A percentile compares a stretch with the other conserved stretches of the same genome.
Conservation (phyloP, 139 green algal species). For the Astrephomene gubernaculifera region DNA sequence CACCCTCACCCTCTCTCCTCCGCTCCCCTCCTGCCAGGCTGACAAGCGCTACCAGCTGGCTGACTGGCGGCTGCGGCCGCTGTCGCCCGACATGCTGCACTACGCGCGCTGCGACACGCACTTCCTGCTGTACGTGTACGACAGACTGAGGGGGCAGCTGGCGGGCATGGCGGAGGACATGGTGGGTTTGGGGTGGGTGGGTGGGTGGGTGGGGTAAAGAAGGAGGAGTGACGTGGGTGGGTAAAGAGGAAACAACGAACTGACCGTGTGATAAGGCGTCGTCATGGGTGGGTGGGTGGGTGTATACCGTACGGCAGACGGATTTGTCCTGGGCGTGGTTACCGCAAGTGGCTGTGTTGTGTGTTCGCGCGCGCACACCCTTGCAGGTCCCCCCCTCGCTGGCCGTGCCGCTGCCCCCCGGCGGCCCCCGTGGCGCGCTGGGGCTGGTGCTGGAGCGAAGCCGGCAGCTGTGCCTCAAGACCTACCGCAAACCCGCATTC, state of each 20-base stretch:
- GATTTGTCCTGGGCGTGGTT: no score
- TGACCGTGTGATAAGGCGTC: no score
- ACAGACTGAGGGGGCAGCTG: conserved; percentile 75
- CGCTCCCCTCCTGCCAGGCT: background rate
- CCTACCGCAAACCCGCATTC: conserved; percentile 82
- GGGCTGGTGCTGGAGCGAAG: conserved; percentile 82
- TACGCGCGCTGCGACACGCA: conserved; percentile 95
- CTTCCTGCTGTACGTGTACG: conserved; percentile 92
- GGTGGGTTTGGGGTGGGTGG: background rate
- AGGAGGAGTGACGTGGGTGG: no score
- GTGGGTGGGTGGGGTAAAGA: background rate
- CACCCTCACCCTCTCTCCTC: background rate
- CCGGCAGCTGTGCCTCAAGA: conserved; percentile 76
- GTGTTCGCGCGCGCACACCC: no score
- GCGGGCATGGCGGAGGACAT: background rate
- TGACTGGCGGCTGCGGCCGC: conserved; percentile 93
- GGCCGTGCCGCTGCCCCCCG: conserved; percentile 25
- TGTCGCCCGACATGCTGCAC: conserved; percentile 82
- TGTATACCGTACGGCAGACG: no score
- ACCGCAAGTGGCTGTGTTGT: no score
- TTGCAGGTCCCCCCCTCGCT: conserved; percentile 31
- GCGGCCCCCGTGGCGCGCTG: conserved; percentile 48
- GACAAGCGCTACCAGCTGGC: conserved; percentile 93
- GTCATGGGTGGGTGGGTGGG: no score
- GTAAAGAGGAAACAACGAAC: no score